A percentile compares a stretch with the other conserved stretches of the same genome.
Conservation (phyloP, 768 basidiomycete species). For the Suillus bovinus region DNA sequence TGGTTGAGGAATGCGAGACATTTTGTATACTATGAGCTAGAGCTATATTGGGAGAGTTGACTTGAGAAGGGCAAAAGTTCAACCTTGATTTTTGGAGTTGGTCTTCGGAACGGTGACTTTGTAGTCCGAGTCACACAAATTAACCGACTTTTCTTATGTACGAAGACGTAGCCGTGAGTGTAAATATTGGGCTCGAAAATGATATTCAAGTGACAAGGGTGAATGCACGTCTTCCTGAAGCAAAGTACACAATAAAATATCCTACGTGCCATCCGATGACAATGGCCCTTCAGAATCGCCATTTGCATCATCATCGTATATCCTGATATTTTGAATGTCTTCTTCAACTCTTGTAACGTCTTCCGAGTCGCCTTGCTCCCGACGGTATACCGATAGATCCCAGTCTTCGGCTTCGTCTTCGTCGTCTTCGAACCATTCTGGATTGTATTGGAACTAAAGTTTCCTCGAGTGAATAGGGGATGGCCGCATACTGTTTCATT, state of each 20-base stretch:
- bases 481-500: not conserved
- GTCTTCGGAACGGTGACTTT: not conserved
- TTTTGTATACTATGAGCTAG: slow-evolving; percentile 15
- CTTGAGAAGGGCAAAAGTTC: not conserved
- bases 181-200: not conserved
- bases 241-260: slow-evolving; percentile 5
- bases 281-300: slow-evolving; percentile 1
- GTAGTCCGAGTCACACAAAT: not conserved
- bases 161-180: not conserved
- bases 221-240: slow-evolving; percentile 6
- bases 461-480: slow-evolving; percentile 12
- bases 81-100: not conserved
- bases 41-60: not conserved
- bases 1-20: slow-evolving; percentile 45
- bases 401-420: slow-evolving; percentile 51
- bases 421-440: slow-evolving; percentile 89
- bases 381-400: slow-evolving; percentile 59
- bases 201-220: not conserved
- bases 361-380: slow-evolving; percentile 36
- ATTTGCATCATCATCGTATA: slow-evolving; percentile 22
- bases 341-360: slow-evolving; percentile 24
- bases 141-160: slow-evolving; percentile 1
- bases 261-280: slow-evolving; percentile 3
- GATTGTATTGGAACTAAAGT: slow-evolving; percentile 88
- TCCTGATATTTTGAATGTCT: slow-evolving; percentile 15